Evolutionary conservation across 306 rosid genomes (phyloP).

Genomic region (Echinosophora koreensis): DNA sequence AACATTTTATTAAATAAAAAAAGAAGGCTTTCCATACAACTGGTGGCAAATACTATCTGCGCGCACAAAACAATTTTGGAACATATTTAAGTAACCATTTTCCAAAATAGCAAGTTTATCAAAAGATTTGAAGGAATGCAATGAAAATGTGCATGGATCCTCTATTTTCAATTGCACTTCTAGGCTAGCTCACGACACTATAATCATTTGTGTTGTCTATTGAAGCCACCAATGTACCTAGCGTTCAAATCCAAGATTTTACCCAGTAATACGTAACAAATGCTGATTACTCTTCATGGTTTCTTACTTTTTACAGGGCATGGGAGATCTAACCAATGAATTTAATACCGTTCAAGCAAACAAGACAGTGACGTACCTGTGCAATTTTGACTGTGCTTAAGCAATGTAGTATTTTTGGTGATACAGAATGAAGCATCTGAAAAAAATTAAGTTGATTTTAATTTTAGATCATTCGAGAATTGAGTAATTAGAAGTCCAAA

Average conservation of each 20-base stretch:
- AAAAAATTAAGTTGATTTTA: conserved; percentile 24
- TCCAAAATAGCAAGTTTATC: not conserved
- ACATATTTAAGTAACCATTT: not conserved
- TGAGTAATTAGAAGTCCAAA: conserved; percentile 34
- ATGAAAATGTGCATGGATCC: not conserved
- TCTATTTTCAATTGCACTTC: conserved; percentile 4
- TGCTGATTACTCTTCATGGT: conserved; percentile 6
- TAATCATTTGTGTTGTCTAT: not conserved
- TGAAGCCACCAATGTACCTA: not conserved
- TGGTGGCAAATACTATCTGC: no score
- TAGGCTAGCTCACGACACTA: conserved; percentile 16
- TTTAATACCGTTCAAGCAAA: conserved; percentile 21
- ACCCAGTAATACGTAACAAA: not conserved
- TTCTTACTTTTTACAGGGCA: not conserved
- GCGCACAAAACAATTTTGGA: not conserved
- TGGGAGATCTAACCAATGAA: conserved; percentile 28
- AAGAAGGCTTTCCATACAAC: not conserved
- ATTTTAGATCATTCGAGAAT: conserved; percentile 40
- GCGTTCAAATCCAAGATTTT: conserved; percentile 19
- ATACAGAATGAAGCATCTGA: conserved; percentile 72
- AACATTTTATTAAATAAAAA: not conserved
- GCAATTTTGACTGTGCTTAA: conserved; percentile 84
- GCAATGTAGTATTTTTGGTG: conserved; percentile 75
- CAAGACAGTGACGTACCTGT: conserved; percentile 67
- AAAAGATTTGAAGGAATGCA: not conserved